Evolutionary conservation across 768 basidiomycete species (phyloP), one percentile per base, ranked within the genome.

Genomic region (Boletus sp.): DNA sequence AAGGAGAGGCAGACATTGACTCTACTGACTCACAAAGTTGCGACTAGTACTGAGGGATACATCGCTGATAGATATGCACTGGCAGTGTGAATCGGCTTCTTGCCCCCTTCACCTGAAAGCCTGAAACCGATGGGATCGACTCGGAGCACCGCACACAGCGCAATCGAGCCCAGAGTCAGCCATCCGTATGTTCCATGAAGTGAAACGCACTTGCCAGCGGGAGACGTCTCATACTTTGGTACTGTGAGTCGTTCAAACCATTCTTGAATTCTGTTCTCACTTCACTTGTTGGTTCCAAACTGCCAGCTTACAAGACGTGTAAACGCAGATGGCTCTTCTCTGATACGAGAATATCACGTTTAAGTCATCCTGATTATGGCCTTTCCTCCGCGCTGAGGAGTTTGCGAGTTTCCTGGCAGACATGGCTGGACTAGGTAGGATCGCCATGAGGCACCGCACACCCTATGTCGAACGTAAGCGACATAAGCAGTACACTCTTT

Each of bases 61-160:
- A 35, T 18, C 33, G 33, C 5, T 11, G 5, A 35, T 48, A 48
- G 36, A 29, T 30, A 30, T 48, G 51, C 24, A 24, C 24, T 62
- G 59, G 55, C 48, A 53, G 56, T 54, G 62, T 55, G 54, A 48
- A 24, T 37, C 8, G 33, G 17, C 12, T 28, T 30, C 44, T 46
- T 47, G 18, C n/a, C 30, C 32, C 45, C n/a, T 41, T 40, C 39
- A 36, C 9, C 45, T 42, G 29, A 28, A 18, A 29, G 32, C 9
- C 45, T 42, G 29, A 28, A 18, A 29, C 29, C 24, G 32, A 33
- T 29, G 35, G 40, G 40, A 41, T 29, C 14, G 33, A n/a, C n/a
- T n/a, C n/a, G n/a, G n/a, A n/a, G 17, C 24, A 36, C 24, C 29
- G 11, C 30, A 36, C 10, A 8, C 17, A 17, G 8, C 29, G 17